Evolutionary conservation across 169 alveolate species (phyloP), one percentile per base, ranked within the genome.

Genomic region (Eimeria falciformis): DNA sequence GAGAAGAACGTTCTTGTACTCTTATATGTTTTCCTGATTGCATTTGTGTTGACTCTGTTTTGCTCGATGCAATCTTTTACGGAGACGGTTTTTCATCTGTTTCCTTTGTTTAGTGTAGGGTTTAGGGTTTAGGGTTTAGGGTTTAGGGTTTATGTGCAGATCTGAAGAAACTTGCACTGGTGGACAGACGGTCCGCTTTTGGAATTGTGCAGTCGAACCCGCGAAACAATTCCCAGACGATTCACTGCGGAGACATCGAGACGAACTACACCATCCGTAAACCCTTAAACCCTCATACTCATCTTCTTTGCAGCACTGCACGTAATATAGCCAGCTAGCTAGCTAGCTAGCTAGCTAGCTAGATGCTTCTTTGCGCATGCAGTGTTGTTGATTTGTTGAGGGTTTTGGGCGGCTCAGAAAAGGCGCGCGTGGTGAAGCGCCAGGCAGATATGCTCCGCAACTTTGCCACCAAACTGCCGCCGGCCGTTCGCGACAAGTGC

Each of bases 231-330:
- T 95, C 97, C 17, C 98, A 96, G 62, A 96, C 98, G 5, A 96
- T 96, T 11, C 98, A 96, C 87, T 96, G 98, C 73, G 97, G 98
- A 0, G 98, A 96, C 82, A 96, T 96, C 53, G 98, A 96, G 94
- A 96, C 97, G 73, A 96, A 96, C 91, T 96, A 96, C 90, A 94
- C 97, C 17, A 50, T 96, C 25, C 71, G 68, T 62, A 53, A 62
- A 3, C 73, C 62, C 62, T 33, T 53, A 53, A 53, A 53, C 62
- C 62, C 62, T 53, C 14, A 53, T 33, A 33, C 40, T 33, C 40
- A 1, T 33, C 40, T 33, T 33, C 40, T 33, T 0, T 33, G 40
- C 40, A 33, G 40, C 40, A 1, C 40, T 33, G 40, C 40, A 33
- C 2, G 40, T 2, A 33, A 0, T 33, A 2, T 33, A 33, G 40